Evolutionary conservation across 2,329 filamentous ascomycete species (phyloP), one percentile per base, ranked within the genome.

Genomic region (Microsporum ferrugineum): DNA sequence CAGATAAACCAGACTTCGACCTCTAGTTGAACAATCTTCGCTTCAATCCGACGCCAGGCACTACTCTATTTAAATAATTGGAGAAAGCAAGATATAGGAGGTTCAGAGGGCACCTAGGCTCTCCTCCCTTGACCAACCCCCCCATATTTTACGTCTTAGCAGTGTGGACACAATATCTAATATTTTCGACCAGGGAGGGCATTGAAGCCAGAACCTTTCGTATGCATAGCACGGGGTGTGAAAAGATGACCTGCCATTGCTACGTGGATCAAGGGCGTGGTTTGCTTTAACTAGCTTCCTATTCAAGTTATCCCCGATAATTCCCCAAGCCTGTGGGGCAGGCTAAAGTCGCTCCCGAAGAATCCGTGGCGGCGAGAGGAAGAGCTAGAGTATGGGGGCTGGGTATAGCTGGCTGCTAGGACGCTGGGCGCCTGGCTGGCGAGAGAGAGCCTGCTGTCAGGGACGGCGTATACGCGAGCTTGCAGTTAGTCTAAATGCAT

Each of bases 221-320:
- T n/a, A 43, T n/a, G 39, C 14, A 43, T 43, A 43, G 17, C 39
- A n/a, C 14, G 14, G 39, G 14, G 39, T 43, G 39, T 43, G 12
- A 43, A 12, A 5, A 6, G n/a, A 17, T n/a, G 39, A 43, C 39
- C 17, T 49, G 27, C 14, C 17, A 17, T 36, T 14, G 31, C 12
- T 34, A 10, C 31, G 33, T n/a, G 49, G 33, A 36, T 36, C 49
- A 34, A 34, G 49, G 33, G 49, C 33, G 33, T 31, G 17, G n/a
- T 17, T 23, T 23, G 49, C 49, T 55, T 55, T 55, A 55, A 34
- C 49, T 36, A 55, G 49, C 49, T 55, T 55, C 49, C 49, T 55
- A 55, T 34, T 55, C 49, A n/a, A 55, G 49, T 10, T 34, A 23
- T 34, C 29, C 49, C 49, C 49, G 49, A 23, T 23, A 55, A 55